phyloP scores from a whole-genome alignment of 2,329 filamentous ascomycete genomes.

The Pseudocercospora fijiensis region DNA sequence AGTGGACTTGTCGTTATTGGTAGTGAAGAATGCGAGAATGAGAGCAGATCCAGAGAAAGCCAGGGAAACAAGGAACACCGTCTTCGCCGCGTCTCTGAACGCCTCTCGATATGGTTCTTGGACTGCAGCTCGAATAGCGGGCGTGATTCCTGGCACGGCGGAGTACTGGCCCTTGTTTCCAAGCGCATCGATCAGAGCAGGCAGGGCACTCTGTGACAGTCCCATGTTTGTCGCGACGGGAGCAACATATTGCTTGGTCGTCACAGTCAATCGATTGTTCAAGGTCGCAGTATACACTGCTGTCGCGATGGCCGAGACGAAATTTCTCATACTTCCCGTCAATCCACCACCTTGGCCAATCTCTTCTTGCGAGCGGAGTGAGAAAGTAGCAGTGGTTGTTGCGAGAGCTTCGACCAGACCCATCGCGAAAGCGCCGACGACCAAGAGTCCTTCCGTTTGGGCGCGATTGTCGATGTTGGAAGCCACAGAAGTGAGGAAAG shows the following conservation, averaged over 20 bases:
- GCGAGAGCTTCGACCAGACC: constrained; percentile 27
- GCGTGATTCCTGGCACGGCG: constrained; percentile 24
- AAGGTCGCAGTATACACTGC: constrained; percentile 27
- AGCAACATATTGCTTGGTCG: constrained; percentile 20
- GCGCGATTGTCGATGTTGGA: constrained; percentile 23
- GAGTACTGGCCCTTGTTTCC: constrained; percentile 18
- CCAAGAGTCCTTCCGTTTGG: constrained; percentile 24
- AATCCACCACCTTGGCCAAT: constrained; percentile 28
- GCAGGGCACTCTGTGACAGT: constrained; percentile 22
- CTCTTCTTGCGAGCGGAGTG: constrained; percentile 29
- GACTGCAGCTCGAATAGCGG: constrained; percentile 23
- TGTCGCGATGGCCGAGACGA: constrained; percentile 26
- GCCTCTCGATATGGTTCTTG: constrained; percentile 26
- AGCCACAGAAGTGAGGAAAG: constrained; percentile 24
- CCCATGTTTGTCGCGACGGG: constrained; percentile 21
- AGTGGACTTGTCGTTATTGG: constrained; percentile 27
- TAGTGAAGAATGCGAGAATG: constrained; percentile 27
- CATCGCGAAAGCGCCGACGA: constrained; percentile 25
- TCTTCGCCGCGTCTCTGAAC: constrained; percentile 21
- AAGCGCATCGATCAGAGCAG: constrained; percentile 17
- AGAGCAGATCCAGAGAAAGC: constrained; percentile 28
- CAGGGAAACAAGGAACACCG: constrained; percentile 26
- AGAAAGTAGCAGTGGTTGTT: constrained; percentile 28
- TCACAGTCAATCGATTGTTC: constrained; percentile 23
- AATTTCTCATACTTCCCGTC: constrained; percentile 24